A percentile compares a stretch with the other conserved stretches of the same genome.
These are phyloP conservation scores for Quercus ilex DNA, from an alignment of 306 rosid species.

Conservation along the genomic window DNA sequence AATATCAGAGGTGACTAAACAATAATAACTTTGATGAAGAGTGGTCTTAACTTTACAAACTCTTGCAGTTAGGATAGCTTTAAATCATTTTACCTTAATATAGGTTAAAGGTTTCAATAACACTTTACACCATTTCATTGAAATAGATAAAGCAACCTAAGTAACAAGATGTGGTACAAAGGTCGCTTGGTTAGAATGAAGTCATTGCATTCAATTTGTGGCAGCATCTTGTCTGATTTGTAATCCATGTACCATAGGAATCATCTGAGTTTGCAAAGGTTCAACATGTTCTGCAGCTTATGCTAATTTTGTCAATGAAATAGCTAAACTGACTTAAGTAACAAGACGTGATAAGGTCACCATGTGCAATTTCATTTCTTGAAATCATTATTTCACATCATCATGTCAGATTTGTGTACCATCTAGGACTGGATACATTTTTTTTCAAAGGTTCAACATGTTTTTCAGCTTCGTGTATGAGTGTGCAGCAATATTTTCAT, in stretches of 20 bases:
- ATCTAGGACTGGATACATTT: neutral
- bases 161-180: neutral
- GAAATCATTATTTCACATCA: neutral
- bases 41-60: neutral
- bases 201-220: neutral
- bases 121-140: neutral
- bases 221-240: neutral
- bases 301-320: slow-evolving; percentile 17
- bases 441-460: slow-evolving; percentile 1
- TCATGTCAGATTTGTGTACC: neutral
- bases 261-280: neutral
- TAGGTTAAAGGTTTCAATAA: neutral
- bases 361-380: neutral
- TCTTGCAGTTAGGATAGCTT: neutral
- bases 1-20: neutral
- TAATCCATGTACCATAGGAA: neutral
- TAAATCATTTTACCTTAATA: neutral
- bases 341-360: neutral
- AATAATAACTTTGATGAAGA: neutral
- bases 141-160: neutral
- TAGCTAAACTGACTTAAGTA: neutral
- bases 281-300: neutral
- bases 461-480: slow-evolving; percentile 6
- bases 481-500: slow-evolving; percentile 2
- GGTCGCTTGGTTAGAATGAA: neutral